Evolutionary conservation across 1,284 basidiomycete genomes (phyloP).

Genomic region (Jaminaea rosea): DNA sequence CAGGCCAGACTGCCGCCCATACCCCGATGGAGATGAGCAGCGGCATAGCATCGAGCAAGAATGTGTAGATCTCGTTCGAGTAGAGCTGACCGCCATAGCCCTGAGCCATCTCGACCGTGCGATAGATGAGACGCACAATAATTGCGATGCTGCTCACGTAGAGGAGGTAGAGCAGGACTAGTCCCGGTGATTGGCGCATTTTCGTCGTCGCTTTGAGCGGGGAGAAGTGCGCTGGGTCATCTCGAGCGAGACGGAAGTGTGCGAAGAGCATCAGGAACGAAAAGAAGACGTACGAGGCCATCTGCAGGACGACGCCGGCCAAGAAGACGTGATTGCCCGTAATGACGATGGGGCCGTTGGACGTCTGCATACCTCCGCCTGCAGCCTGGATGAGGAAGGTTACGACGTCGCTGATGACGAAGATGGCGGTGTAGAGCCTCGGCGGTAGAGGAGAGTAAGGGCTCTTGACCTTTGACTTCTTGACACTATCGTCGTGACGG

Average conservation of each 20-base stretch:
- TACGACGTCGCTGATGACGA: conserved; percentile 28
- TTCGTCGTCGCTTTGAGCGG: too few species aligned
- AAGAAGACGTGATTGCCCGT: conserved; percentile 25
- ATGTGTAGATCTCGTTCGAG: conserved; percentile 23
- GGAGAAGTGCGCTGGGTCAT: background rate
- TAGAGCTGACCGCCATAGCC: conserved; percentile 24
- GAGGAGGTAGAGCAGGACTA: background rate
- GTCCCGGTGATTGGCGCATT: background rate
- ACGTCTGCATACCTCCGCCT: conserved; percentile 23
- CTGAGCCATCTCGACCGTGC: conserved; percentile 26
- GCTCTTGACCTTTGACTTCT: background rate
- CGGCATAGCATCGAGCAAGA: conserved; percentile 22
- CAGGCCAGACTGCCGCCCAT: conserved; percentile 24
- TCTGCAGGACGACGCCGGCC: conserved; percentile 21
- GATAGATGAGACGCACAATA: conserved; percentile 22
- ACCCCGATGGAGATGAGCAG: conserved; percentile 20
- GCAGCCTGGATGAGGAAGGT: conserved; percentile 16
- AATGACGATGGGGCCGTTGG: conserved; percentile 1
- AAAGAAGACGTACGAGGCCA: conserved; percentile 26
- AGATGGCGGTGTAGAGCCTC: conserved; percentile 16
- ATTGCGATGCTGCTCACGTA: conserved; percentile 13
- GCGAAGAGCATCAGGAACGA: conserved; percentile 7
- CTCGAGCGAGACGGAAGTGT: conserved; percentile 1
- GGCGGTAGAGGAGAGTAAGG: conserved; percentile 11
- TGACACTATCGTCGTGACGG: background rate